Evolutionary conservation across 179 eudicot genomes (phyloP).

Genomic region (Pouteria campechiana): DNA sequence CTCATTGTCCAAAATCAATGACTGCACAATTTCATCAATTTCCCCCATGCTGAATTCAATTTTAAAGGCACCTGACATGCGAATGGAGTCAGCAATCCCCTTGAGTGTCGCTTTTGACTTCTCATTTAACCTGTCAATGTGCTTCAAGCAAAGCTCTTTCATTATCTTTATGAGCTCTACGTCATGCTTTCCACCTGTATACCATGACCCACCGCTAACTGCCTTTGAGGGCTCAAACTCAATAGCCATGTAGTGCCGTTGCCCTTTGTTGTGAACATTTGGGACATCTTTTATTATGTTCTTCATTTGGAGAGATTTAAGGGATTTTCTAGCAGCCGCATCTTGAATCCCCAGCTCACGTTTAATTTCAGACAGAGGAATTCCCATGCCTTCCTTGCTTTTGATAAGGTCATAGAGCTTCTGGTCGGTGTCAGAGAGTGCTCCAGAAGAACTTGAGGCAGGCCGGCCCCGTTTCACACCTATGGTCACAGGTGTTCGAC

Average conservation of each 20-base stretch:
- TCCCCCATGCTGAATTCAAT: slow-evolving; percentile 19
- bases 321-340: slow-evolving; percentile 14
- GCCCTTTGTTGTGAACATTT: slow-evolving; percentile 34
- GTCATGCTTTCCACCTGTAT: slow-evolving; percentile 47
- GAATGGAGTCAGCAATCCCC: slow-evolving; percentile 17
- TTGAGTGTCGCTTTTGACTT: slow-evolving; percentile 45
- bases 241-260: slow-evolving; percentile 40
- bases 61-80: neutral
- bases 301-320: slow-evolving; percentile 29
- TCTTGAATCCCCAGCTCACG: slow-evolving; percentile 17
- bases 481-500: slow-evolving; percentile 1
- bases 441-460: slow-evolving; percentile 7
- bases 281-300: slow-evolving; percentile 48
- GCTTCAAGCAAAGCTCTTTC: slow-evolving; percentile 8
- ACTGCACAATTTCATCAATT: slow-evolving; percentile 32
- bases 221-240: slow-evolving; percentile 61
- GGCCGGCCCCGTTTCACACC: slow-evolving; percentile 33
- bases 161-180: slow-evolving; percentile 18
- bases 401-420: slow-evolving; percentile 25
- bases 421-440: slow-evolving; percentile 20
- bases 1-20: slow-evolving; percentile 48
- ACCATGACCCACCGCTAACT: slow-evolving; percentile 73
- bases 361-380: slow-evolving; percentile 29
- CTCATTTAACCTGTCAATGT: slow-evolving; percentile 21
- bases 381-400: slow-evolving; percentile 40